Evolutionary conservation across 805 yeast species (phyloP), one percentile per base, ranked within the genome.

Genomic region (Yamadazyma phyllophila): DNA sequence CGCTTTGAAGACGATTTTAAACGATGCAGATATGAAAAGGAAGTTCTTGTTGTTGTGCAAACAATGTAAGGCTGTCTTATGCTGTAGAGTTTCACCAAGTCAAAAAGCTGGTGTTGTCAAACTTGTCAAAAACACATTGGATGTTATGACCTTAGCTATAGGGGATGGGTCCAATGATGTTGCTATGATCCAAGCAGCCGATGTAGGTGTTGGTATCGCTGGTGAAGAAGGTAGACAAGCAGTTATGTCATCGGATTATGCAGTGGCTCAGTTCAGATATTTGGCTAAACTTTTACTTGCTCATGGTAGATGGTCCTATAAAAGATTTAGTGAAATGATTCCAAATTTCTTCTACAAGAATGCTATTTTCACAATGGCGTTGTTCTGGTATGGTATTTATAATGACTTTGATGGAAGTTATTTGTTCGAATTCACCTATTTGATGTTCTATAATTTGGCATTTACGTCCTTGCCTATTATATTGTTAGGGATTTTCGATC

Each of bases 161-260:
- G 96, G 96, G 54, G 96, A 87, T 66, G 96, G 96, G 45, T 82
- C 94, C 15, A 87, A 87, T 61, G 96, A 87, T 67, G 96, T 87
- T 51, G 91, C 95, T 10, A 87, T 87, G 96, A 87, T 87, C 54
- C 96, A 87, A 63, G 82, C 90, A 26, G 94, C 95, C 1, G 83
- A 87, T 65, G 84, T 87, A 38, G 96, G 96, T 58, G 86, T 87
- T 45, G 96, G 96, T 68, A 87, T 87, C 60, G 91, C 91, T 2
- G 96, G 96, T 67, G 94, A 87, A 69, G 96, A 87, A 71, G 96
- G 96, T 59, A 72, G 94, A 50, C 94, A 86, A 65, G 94, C 94
- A 14, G 94, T 80, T 4, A 87, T 87, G 95, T 83, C 90, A 20
- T 83, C 92, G 1, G 96, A 87, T 68, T 87, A 85, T 65, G 96